Conservation (phyloP, 2,329 filamentous ascomycete species). For the Xylaria sp. region DNA sequence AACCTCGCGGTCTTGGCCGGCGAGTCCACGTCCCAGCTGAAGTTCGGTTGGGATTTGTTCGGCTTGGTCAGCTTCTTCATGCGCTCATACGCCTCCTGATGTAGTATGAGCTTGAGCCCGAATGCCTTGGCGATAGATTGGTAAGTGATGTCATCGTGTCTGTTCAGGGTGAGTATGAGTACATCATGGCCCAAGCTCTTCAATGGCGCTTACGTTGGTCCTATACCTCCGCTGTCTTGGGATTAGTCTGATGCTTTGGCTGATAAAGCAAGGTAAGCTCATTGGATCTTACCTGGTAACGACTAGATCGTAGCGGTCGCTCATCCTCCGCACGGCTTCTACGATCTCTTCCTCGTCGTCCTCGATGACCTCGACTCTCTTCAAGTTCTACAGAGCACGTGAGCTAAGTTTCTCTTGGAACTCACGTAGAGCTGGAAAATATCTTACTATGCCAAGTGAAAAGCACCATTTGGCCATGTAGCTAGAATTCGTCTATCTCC, state of each 20-base stretch:
- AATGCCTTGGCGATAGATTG: constrained; percentile 92
- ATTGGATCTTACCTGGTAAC: constrained; percentile 67
- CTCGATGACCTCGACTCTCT: constrained; percentile 88
- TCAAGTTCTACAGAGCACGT: constrained; percentile 60
- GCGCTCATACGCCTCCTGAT: constrained; percentile 73
- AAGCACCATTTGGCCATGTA: constrained; percentile 69
- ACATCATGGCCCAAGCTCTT: background rate
- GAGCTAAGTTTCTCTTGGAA: constrained; percentile 4
- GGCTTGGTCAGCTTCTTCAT: constrained; percentile 84
- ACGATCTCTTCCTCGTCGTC: constrained; percentile 91
- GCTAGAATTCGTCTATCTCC: constrained; percentile 62
- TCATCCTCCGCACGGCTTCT: constrained; percentile 87
- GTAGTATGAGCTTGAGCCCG: constrained; percentile 71
- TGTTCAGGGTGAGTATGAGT: constrained; percentile 42
- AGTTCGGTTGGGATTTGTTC: constrained; percentile 71
- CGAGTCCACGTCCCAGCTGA: constrained; percentile 84
- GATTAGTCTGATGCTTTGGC: constrained; percentile 15
- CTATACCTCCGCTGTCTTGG: constrained; percentile 75
- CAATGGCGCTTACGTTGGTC: constrained; percentile 72
- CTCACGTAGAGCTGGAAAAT: background rate
- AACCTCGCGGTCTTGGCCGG: constrained; percentile 78
- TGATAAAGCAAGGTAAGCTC: background rate
- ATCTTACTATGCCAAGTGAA: constrained; percentile 58
- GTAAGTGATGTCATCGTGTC: constrained; percentile 98
- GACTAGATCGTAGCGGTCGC: constrained; percentile 86